Evolutionary conservation across 768 basidiomycete genomes (phyloP).

Genomic region (Pleurotus djamor): DNA sequence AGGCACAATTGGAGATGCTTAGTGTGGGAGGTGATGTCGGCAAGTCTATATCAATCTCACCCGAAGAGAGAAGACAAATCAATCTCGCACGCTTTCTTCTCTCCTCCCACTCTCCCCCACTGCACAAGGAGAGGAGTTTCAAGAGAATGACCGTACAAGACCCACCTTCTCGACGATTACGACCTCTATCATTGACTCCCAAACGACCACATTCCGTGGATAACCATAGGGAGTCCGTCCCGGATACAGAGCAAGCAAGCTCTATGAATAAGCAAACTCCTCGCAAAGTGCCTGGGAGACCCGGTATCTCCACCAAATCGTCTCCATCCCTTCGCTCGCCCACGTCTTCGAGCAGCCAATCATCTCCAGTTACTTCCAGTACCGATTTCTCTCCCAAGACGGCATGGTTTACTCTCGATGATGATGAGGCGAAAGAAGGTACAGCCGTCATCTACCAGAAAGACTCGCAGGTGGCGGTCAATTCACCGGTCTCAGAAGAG

Average conservation of each 20-base stretch:
- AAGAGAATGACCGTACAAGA: background rate
- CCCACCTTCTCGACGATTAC: background rate
- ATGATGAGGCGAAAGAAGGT: background rate
- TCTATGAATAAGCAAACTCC: background rate
- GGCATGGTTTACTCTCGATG: background rate
- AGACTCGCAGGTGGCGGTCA: background rate
- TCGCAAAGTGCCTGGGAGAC: background rate
- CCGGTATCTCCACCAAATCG: background rate
- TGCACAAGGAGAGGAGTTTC: background rate
- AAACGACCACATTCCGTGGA: conserved; percentile 3
- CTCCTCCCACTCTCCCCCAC: background rate
- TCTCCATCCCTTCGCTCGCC: background rate
- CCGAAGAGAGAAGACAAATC: background rate
- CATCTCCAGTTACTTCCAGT: background rate
- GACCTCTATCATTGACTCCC: background rate
- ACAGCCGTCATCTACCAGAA: background rate
- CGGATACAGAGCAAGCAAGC: background rate
- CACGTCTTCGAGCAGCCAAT: background rate
- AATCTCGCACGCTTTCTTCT: background rate
- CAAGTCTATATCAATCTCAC: background rate
- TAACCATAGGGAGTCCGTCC: background rate
- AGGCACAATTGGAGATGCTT: conserved; percentile 30
- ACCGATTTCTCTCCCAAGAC: conserved; percentile 2
- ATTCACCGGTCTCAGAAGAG: background rate
- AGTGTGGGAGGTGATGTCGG: background rate